Base-by-base conservation (phyloP, 768 basidiomycete species). In the Panaeolus cyanescens region DNA sequence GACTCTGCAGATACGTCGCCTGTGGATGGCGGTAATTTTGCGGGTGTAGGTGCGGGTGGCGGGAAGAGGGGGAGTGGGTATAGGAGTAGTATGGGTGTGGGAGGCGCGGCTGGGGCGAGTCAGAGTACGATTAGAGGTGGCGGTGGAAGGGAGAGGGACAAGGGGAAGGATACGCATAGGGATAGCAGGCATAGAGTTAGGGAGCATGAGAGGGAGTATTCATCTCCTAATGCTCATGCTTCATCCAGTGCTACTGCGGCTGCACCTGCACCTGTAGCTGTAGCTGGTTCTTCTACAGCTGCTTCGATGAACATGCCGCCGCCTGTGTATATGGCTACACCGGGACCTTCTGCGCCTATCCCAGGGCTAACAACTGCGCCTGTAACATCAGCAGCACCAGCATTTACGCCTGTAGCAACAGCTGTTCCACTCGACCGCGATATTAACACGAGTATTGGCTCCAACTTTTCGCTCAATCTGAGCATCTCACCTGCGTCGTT, bases 1-100 rank as follows among this genome's bases (percentile, higher is more conserved):
- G 62, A 63, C 31, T 63, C 62, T 10, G 62, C 59, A 2, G 53
- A 59, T 9, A 63, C 62, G 4, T 55, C 58, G 2, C 62, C 59
- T 15, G 59, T 59, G 22, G 45, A 50, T 28, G 45, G 13, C 4
- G 45, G 45, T 12, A 50, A 50, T 50, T 50, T 50, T 50, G 45
- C 45, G 45, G 45, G 45, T 28, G 45, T 50, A 25, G 45, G 45
- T 4, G 45, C 45, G 19, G 40, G 40, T 8, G 45, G 45, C 1
- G 45, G 45, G 45, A 28, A 13, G 45, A 50, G 45, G 45, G 45
- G 45, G 25, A 50, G 22, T 50, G 45, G 10, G 45, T 50, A 50
- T 50, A 50, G 25, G 45, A 28, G 28, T 20, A 40, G 39, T 42
- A 17, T 1, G 3, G 39, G 39, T 19, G 36, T 9, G 20, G 40